phyloP scores from a whole-genome alignment of 2,329 filamentous ascomycete genomes.

The Thelonectria discophora region DNA sequence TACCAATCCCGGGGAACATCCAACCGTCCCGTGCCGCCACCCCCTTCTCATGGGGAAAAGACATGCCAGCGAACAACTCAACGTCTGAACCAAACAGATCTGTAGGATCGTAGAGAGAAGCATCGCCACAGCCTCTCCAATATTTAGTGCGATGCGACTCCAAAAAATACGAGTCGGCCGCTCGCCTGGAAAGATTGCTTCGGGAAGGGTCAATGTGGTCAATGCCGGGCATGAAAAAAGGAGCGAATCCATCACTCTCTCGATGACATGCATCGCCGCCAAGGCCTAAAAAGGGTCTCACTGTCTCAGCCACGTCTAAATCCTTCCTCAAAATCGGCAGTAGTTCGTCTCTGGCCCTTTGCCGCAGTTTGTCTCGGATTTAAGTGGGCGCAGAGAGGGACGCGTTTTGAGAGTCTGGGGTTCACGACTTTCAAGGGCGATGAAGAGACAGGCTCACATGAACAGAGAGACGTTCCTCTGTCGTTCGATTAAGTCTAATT shows the following conservation, averaged over 20 bases:
- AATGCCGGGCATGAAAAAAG: background rate
- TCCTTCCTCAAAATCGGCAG: background rate
- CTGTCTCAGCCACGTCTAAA: background rate
- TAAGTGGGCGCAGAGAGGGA: background rate
- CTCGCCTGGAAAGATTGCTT: background rate
- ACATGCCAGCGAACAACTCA: background rate
- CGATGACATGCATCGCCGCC: too few species aligned
- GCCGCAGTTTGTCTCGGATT: background rate
- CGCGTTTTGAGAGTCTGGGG: too few species aligned
- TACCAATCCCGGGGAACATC: too few species aligned
- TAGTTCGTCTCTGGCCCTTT: background rate
- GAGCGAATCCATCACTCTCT: background rate
- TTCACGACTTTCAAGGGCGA: background rate
- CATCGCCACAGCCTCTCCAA: background rate
- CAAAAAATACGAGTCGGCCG: background rate
- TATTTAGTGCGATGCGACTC: background rate
- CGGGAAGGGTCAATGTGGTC: background rate
- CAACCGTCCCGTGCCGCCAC: too few species aligned
- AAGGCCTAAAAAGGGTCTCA: too few species aligned
- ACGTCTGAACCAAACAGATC: background rate
- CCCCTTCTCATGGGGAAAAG: too few species aligned
- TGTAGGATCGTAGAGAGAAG: background rate
- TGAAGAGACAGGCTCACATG: background rate
- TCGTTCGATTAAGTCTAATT: constrained; percentile 13
- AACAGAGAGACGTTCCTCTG: background rate